Evolutionary conservation across 2,329 filamentous ascomycete species (phyloP).

Genomic region (Aspergillus sp.): DNA sequence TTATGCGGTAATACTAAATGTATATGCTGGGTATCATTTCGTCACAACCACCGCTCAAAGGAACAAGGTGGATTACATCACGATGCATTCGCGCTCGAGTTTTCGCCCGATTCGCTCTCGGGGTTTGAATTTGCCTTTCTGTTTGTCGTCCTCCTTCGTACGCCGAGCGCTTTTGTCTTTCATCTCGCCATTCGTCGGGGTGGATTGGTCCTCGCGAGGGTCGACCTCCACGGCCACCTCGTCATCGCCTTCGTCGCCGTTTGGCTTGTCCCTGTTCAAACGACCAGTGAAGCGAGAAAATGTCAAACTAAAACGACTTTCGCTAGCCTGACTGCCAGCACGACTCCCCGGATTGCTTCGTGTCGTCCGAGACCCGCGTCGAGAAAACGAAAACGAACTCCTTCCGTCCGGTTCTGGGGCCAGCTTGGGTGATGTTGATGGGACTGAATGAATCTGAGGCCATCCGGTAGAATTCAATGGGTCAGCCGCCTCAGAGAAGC

Average conservation of each 20-base stretch:
- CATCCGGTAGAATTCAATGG: slow-evolving; percentile 7
- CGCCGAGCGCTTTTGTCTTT: slow-evolving; percentile 24
- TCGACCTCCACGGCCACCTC: slow-evolving; percentile 23
- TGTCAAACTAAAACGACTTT: slow-evolving; percentile 34
- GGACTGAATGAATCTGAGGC: slow-evolving; percentile 19
- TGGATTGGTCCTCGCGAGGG: slow-evolving; percentile 15
- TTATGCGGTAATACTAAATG: neutral
- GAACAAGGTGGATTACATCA: slow-evolving; percentile 34
- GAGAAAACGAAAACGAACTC: slow-evolving; percentile 24
- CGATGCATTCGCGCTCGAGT: slow-evolving; percentile 42
- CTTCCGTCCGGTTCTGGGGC: slow-evolving; percentile 22
- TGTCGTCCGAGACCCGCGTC: slow-evolving; percentile 26
- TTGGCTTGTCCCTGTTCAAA: slow-evolving; percentile 29
- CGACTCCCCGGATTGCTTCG: slow-evolving; percentile 35
- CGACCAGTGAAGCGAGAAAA: slow-evolving; percentile 35
- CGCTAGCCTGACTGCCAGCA: slow-evolving; percentile 33
- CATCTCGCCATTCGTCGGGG: slow-evolving; percentile 15
- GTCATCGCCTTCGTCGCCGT: slow-evolving; percentile 28
- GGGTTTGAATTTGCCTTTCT: slow-evolving; percentile 29
- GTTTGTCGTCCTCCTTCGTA: slow-evolving; percentile 19
- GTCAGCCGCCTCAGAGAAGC: slow-evolving; percentile 24
- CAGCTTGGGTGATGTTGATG: slow-evolving; percentile 25
- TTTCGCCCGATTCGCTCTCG: slow-evolving; percentile 34
- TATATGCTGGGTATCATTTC: slow-evolving; percentile 8
- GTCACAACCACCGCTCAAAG: neutral